Evolutionary conservation across 2,329 filamentous ascomycete genomes (phyloP).

Genomic region (Zymoseptoria passerinii): DNA sequence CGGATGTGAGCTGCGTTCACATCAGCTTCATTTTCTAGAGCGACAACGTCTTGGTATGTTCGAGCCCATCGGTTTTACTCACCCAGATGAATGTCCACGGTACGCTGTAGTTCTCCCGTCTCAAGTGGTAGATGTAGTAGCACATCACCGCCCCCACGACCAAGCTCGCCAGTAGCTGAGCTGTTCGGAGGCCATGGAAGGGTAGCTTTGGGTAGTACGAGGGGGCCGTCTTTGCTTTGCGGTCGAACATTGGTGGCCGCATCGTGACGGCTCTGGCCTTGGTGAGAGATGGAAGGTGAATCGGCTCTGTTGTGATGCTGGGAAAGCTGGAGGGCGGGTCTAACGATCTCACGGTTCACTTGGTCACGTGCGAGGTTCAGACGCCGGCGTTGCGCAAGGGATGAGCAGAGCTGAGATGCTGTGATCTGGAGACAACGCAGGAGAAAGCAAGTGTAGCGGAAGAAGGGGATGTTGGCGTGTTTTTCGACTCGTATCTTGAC

Average conservation of each 20-base stretch:
- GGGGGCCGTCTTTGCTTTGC: slow-evolving; percentile 31
- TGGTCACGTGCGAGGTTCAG: background rate
- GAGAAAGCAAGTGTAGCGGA: background rate
- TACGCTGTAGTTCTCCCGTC: slow-evolving; percentile 36
- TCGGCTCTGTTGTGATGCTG: background rate
- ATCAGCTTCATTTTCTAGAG: background rate
- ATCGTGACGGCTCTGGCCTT: background rate
- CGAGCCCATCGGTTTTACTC: slow-evolving; percentile 19
- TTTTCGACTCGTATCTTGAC: background rate
- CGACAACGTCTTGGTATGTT: background rate
- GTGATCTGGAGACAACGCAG: background rate
- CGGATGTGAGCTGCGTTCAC: slow-evolving; percentile 40
- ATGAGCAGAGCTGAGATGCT: background rate
- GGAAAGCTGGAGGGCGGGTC: background rate
- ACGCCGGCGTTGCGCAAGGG: background rate
- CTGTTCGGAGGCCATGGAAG: slow-evolving; percentile 36
- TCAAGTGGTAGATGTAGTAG: slow-evolving; percentile 49
- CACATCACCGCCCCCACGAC: slow-evolving; percentile 47
- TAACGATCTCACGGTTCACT: background rate
- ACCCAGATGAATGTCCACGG: slow-evolving; percentile 55
- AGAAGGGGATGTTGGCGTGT: background rate
- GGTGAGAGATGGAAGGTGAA: background rate
- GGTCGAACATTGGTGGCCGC: slow-evolving; percentile 13
- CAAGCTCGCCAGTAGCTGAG: slow-evolving; percentile 37
- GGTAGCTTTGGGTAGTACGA: slow-evolving; percentile 37